Evolutionary conservation across 108 stramenopile genomes (phyloP), one percentile per base, ranked within the genome.

Genomic region (Nannochloropsis gaditana): DNA sequence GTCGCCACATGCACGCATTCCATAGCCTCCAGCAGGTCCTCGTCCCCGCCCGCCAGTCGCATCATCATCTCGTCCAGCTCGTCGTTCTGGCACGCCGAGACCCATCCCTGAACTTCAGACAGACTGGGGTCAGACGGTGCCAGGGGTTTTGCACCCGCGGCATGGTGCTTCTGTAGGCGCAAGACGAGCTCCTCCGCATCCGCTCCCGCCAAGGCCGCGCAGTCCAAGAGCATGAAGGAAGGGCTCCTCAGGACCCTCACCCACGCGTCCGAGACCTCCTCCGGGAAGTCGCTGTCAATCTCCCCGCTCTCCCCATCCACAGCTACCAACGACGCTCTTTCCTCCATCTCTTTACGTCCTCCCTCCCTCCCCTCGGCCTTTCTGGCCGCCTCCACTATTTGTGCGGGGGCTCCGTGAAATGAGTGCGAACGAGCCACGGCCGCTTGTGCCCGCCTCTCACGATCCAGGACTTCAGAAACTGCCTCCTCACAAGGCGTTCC

Each of bases 151-250:
- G 59, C 8, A n/a, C n/a, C n/a, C 15, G 19, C 19, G 19, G 6
- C 59, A 15, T n/a, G n/a, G 59, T 73, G 59, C 59, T 73, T n/a
- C 59, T 73, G 19, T n/a, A 73, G 59, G 4, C 59, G 15, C n/a
- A n/a, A n/a, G 59, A n/a, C 59, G 19, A 73, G 8, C n/a, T 73
- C 59, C n/a, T 73, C 59, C 3, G 59, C 59, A n/a, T 73, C 59
- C n/a, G 59, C 59, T 73, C 8, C 59, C n/a, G 59, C 59, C n/a
- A 73, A 73, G n/a, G 59, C 59, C n/a, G 59, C 59, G n/a, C 59
- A 73, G 59, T 15, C n/a, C 4, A 73, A n/a, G 15, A 73, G 59
- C 59, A n/a, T 73, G 59, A 73, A 73, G 3, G 59, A 73, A 3
- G 4, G 5, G 59, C 59, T 73, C n/a, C 59, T 15, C 59, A 73